Percentiles rank a stretch among this genome's conserved stretches.
These are phyloP conservation scores for Fusarium dlaminii DNA, from an alignment of 2,329 filamentous ascomycete genomes.

Conservation along the genomic window DNA sequence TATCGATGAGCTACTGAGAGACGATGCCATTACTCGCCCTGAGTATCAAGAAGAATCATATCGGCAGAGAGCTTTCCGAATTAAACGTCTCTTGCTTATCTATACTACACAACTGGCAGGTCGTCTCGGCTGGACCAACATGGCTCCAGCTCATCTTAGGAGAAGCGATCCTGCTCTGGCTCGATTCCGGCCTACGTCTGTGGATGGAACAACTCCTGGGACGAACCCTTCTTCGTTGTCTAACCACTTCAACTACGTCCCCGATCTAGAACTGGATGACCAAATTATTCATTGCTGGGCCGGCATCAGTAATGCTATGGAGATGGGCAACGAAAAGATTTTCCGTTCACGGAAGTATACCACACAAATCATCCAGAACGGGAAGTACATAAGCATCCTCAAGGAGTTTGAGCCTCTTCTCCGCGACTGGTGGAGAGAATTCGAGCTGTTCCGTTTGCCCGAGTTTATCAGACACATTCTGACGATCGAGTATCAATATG, in stretches of 20 bases:
- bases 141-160: conserved; percentile 79
- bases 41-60: conserved; percentile 81
- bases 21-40: conserved; percentile 67
- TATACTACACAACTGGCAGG: conserved; percentile 96
- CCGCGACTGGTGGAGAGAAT: conserved; percentile 80
- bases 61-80: conserved; percentile 79
- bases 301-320: conserved; percentile 91
- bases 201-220: conserved; percentile 68
- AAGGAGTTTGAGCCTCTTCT: conserved; percentile 84
- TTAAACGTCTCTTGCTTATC: conserved; percentile 86
- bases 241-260: conserved; percentile 72
- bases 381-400: conserved; percentile 82
- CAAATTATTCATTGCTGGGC: conserved; percentile 90
- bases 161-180: conserved; percentile 66
- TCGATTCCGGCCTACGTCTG: conserved; percentile 59
- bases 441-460: conserved; percentile 78
- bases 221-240: conserved; percentile 66
- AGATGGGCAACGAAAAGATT: conserved; percentile 86
- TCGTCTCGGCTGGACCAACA: conserved; percentile 89
- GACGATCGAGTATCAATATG: conserved; percentile 94
- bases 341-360: conserved; percentile 91
- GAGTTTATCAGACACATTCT: conserved; percentile 78
- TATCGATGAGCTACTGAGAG: conserved; percentile 75
- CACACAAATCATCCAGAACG: conserved; percentile 86
- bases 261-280: conserved; percentile 72